Evolutionary conservation across 2,329 filamentous ascomycete genomes (phyloP).

Genomic region (Didymella keratinophila): DNA sequence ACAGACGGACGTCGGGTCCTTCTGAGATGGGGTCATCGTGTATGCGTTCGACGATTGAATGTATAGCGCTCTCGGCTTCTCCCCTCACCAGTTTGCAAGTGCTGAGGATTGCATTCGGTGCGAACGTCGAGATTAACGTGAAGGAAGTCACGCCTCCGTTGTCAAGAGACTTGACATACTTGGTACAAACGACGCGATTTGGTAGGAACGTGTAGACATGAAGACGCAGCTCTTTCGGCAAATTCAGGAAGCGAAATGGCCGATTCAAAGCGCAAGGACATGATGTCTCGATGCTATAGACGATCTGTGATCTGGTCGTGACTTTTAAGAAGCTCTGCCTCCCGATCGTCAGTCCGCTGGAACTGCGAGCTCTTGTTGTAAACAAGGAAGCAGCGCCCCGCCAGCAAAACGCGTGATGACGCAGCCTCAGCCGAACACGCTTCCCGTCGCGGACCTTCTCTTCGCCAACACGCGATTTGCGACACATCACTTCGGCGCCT

Average conservation of each 20-base stretch:
- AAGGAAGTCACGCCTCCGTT: neutral
- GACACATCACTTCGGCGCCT: no score
- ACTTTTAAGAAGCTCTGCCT: neutral
- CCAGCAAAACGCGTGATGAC: neutral
- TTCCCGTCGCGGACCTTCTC: no score
- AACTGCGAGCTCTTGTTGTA: no score
- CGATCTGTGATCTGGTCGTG: neutral
- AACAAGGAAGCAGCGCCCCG: no score
- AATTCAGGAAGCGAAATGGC: neutral
- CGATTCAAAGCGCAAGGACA: neutral
- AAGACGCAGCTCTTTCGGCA: neutral
- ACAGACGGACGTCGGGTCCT: neutral
- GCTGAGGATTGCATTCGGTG: neutral
- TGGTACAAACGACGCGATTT: neutral
- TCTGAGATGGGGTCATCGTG: neutral
- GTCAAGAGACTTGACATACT: neutral
- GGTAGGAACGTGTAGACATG: neutral
- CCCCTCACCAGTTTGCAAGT: neutral
- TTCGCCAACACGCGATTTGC: neutral
- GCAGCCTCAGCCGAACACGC: neutral
- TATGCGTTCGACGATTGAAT: neutral
- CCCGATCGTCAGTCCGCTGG: no score
- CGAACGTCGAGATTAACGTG: neutral
- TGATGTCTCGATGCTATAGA: neutral
- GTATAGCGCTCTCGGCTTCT: neutral